Evolutionary conservation across 2,329 filamentous ascomycete species (phyloP).

Genomic region (Zymoseptoria passerinii): DNA sequence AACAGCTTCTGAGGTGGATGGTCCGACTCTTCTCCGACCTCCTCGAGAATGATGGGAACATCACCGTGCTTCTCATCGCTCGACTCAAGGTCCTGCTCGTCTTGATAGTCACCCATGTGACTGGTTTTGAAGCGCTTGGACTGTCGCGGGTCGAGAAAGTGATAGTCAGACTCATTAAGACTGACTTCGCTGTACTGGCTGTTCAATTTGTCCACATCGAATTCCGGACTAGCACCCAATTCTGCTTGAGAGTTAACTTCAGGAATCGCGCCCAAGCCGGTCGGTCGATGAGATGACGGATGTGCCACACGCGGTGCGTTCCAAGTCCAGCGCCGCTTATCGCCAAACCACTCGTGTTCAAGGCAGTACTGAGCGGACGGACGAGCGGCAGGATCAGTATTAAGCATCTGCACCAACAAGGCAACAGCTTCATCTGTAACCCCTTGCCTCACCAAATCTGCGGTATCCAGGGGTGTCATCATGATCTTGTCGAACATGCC

Average conservation of each 20-base stretch:
- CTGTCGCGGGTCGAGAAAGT: slow-evolving; percentile 33
- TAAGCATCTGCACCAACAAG: slow-evolving; percentile 70
- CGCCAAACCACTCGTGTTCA: slow-evolving; percentile 63
- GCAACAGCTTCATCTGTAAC: slow-evolving; percentile 63
- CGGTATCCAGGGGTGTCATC: slow-evolving; percentile 60
- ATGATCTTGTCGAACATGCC: slow-evolving; percentile 82
- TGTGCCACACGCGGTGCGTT: slow-evolving; percentile 3
- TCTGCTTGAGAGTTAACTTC: slow-evolving; percentile 54
- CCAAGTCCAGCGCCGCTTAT: slow-evolving; percentile 16
- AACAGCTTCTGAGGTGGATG: slow-evolving; percentile 41
- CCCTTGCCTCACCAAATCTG: slow-evolving; percentile 49
- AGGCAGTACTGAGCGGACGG: slow-evolving; percentile 65
- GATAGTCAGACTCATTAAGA: slow-evolving; percentile 30
- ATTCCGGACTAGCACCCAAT: slow-evolving; percentile 43
- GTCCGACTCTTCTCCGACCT: neutral
- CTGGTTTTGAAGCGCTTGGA: slow-evolving; percentile 40
- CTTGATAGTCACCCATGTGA: slow-evolving; percentile 28
- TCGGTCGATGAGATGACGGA: neutral
- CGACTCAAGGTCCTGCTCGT: slow-evolving; percentile 28
- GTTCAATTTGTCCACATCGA: slow-evolving; percentile 51
- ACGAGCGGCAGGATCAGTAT: slow-evolving; percentile 67
- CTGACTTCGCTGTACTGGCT: slow-evolving; percentile 25
- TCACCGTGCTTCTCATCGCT: slow-evolving; percentile 32
- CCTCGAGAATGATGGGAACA: slow-evolving; percentile 24
- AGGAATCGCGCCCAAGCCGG: slow-evolving; percentile 35